Base-by-base conservation (phyloP, 768 basidiomycete genomes). In the Tricholoma terreum region DNA sequence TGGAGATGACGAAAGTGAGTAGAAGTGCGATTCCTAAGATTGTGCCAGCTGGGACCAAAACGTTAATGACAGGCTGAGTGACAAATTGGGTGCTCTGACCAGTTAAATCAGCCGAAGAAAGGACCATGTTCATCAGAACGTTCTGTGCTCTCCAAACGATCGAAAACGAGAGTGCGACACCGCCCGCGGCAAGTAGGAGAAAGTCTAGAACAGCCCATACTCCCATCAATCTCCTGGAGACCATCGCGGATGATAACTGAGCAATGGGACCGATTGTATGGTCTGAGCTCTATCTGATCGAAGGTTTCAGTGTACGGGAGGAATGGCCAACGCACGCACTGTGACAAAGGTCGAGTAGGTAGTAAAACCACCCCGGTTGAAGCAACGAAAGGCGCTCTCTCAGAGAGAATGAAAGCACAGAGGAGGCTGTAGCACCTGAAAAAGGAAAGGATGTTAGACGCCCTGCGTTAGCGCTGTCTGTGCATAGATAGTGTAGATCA, bases 121-220 rank as follows among this genome's bases (percentile, higher is more conserved):
- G 71, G 31, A 88, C 83, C 75, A 92, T 77, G 68, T 92, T 91
- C 71, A 88, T 75, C 56, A 94, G 73, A n/a, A 88, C 67, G 64
- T 89, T 80, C 7, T 84, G 80, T 43, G 76, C 73, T 53, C 84
- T 80, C 88, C 89, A 94, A 34, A 89, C 66, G 56, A 93, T 73
- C 15, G 90, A 89, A 49, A 92, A 73, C 40, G 80, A 78, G 57
- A 94, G 73, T 11, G 84, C 73, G 52, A 93, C 58, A 40, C 77
- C 73, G 43, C 89, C 92, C 11, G 88, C 85, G n/a, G 76, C 81
- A 48, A 94, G 77, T 49, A 95, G 81, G 59, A 77, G 78, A 54
- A 87, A 57, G 73, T 87, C 89, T 60, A 94, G 77, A 69, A 84
- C 80, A 22, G 77, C 82, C 88, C 91, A 95, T 58, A 82, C 78